phyloP scores from a whole-genome alignment of 331 rosid species.

The Quercus phellos region DNA sequence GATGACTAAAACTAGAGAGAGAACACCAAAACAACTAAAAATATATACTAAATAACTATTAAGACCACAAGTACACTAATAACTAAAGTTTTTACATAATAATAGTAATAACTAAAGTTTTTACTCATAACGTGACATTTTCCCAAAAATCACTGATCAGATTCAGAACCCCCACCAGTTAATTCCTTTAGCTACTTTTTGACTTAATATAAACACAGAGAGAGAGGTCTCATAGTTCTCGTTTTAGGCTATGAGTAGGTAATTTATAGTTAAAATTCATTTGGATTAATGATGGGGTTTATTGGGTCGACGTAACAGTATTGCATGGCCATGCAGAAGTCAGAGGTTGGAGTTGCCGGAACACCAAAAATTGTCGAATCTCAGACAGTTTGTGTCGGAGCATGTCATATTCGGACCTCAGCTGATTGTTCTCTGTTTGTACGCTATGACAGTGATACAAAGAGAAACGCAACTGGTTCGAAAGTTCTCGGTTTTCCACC shows the following conservation, averaged over 20 bases:
- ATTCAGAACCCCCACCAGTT: slow-evolving; percentile 28
- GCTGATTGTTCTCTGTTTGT: slow-evolving; percentile 55
- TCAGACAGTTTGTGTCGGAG: slow-evolving; percentile 48
- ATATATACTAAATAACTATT: neutral
- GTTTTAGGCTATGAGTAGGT: slow-evolving; percentile 24
- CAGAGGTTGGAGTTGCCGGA: slow-evolving; percentile 49
- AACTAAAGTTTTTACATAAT: slow-evolving; percentile 7
- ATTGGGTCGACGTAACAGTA: slow-evolving; percentile 23
- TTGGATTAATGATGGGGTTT: slow-evolving; percentile 30
- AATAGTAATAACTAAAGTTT: slow-evolving; percentile 20
- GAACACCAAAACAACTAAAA: neutral
- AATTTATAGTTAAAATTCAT: slow-evolving; percentile 25
- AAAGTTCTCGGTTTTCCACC: slow-evolving; percentile 61
- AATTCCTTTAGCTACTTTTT: slow-evolving; percentile 25
- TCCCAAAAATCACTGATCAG: slow-evolving; percentile 25
- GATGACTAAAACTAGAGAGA: slow-evolving; percentile 13
- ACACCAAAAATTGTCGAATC: slow-evolving; percentile 43
- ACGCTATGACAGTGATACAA: slow-evolving; percentile 29
- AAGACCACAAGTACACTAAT: neutral
- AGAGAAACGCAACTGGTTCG: slow-evolving; percentile 46
- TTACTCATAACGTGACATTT: slow-evolving; percentile 31
- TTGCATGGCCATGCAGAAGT: slow-evolving; percentile 62
- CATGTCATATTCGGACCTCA: slow-evolving; percentile 44
- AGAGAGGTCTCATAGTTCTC: slow-evolving; percentile 8
- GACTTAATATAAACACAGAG: slow-evolving; percentile 19